phyloP scores from a whole-genome alignment of 2,329 filamentous ascomycete species.

The Lachnellula cervina region DNA sequence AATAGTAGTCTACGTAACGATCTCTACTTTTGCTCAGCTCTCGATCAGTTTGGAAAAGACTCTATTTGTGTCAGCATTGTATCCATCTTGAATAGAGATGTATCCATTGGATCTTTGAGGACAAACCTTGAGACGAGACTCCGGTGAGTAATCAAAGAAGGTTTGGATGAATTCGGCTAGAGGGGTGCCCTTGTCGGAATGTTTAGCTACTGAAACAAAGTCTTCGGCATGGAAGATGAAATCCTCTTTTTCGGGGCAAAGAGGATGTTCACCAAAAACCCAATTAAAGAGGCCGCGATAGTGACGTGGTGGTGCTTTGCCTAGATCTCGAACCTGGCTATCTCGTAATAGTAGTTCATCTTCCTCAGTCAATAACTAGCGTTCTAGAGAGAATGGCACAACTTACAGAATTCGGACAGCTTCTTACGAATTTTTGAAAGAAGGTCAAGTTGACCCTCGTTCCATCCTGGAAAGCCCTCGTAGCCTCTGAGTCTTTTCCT shows the following conservation, averaged over 20 bases:
- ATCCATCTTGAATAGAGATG: not conserved
- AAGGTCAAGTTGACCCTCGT: conserved; percentile 1
- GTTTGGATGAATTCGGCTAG: conserved; percentile 1
- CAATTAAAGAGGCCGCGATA: not conserved
- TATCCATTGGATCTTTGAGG: not conserved
- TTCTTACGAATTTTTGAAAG: conserved; percentile 1
- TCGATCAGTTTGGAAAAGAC: conserved; percentile 6
- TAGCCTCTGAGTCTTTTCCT: conserved; percentile 1
- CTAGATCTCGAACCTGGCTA: not conserved
- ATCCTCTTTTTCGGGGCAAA: not conserved
- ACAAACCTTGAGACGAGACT: not conserved
- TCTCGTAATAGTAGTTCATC: not conserved
- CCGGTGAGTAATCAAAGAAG: not conserved
- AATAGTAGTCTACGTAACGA: conserved; percentile 2
- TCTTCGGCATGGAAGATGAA: conserved; percentile 8
- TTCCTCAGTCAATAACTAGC: not conserved
- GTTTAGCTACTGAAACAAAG: conserved; percentile 1
- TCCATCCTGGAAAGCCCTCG: not conserved
- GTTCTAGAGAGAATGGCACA: not conserved
- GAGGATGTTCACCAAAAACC: not conserved
- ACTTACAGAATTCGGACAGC: conserved; percentile 5
- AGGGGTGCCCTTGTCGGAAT: not conserved
- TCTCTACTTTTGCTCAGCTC: conserved; percentile 9
- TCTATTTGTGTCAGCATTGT: conserved; percentile 2
- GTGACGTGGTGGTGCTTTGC: conserved; percentile 1